Evolutionary conservation across 257 asterid species (phyloP), one percentile per base, ranked within the genome.

Genomic region (Gentiana straminea): DNA sequence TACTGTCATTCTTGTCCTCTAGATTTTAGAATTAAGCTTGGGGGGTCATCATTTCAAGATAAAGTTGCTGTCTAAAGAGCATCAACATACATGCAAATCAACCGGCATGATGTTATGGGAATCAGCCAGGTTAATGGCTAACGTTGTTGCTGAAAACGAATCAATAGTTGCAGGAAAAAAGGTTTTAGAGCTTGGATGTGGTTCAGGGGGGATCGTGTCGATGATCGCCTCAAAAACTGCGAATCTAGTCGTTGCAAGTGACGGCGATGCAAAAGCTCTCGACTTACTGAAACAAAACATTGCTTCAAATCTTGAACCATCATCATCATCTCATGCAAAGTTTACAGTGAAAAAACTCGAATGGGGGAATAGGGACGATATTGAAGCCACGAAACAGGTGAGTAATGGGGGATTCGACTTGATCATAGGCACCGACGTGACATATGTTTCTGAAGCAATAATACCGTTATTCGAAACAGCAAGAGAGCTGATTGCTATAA

Each of bases 41-140:
- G 61, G 56, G 58, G 81, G 75, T 66, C 70, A 67, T 65, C 5
- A 32, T 36, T 87, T 92, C 90, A 85, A 83, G 88, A 81, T 88
- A 60, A 85, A 75, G 63, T 59, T 87, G 49, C 77, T 87, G 33
- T 75, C 97, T 0, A 88, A 67, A 70, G 95, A 92, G 84, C 65
- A 78, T 69, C 97, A 92, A 59, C 98, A 92, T 65, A 92, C 95
- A 13, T 92, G 98, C 76, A 60, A 77, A 58, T 87, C 98, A 55
- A 92, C 98, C 7, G 97, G 98, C 60, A 70, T 88, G 68, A 92
- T 92, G 94, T 79, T 92, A 44, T 92, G 98, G 98, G 98, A 88
- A 75, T 85, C 97, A 50, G 94, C 98, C 35, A 70, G 78, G 63
- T 60, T 92, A 54, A 92, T 92, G 97, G 94, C 95, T 41, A 75